Conservation (phyloP, 148 eudicot genomes). For the Heliosperma pusillum region DNA sequence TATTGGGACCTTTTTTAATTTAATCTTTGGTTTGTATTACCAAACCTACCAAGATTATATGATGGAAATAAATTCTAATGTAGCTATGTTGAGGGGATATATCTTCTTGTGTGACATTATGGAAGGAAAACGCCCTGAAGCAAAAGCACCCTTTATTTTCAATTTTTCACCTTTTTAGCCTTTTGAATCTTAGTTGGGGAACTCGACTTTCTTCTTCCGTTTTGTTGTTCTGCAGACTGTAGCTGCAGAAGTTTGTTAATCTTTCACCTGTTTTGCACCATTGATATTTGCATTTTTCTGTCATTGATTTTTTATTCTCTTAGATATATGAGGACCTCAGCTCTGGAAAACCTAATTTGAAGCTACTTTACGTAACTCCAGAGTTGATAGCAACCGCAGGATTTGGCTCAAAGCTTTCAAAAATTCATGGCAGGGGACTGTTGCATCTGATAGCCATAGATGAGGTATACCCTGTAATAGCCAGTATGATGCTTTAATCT, state of each 20-base stretch:
- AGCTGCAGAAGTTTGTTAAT: slow-evolving; percentile 1
- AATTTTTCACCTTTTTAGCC: background rate
- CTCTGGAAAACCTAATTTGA: slow-evolving; percentile 78
- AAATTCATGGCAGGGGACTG: slow-evolving; percentile 74
- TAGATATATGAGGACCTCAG: slow-evolving; percentile 87
- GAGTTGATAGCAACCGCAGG: slow-evolving; percentile 87
- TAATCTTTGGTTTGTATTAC: too few relatives aligned
- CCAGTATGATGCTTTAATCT: slow-evolving; percentile 6
- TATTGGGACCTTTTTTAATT: too few relatives aligned
- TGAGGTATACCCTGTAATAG: slow-evolving; percentile 50
- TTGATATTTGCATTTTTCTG: slow-evolving; percentile 8
- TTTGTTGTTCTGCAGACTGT: background rate
- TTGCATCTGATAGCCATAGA: slow-evolving; percentile 89
- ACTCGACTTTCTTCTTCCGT: background rate
- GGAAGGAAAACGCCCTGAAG: background rate
- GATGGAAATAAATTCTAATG: too few relatives aligned
- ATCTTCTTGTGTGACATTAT: too few relatives aligned
- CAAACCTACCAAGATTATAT: too few relatives aligned
- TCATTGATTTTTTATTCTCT: slow-evolving; percentile 19
- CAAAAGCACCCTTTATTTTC: too few relatives aligned
- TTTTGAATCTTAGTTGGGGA: background rate
- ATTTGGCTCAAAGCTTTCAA: slow-evolving; percentile 65
- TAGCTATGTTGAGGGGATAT: too few relatives aligned
- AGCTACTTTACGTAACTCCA: slow-evolving; percentile 88
- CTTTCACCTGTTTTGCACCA: background rate